Evolutionary conservation across 148 eudicot species (phyloP), one percentile per base, ranked within the genome.

Genomic region (Polygonum aviculare): DNA sequence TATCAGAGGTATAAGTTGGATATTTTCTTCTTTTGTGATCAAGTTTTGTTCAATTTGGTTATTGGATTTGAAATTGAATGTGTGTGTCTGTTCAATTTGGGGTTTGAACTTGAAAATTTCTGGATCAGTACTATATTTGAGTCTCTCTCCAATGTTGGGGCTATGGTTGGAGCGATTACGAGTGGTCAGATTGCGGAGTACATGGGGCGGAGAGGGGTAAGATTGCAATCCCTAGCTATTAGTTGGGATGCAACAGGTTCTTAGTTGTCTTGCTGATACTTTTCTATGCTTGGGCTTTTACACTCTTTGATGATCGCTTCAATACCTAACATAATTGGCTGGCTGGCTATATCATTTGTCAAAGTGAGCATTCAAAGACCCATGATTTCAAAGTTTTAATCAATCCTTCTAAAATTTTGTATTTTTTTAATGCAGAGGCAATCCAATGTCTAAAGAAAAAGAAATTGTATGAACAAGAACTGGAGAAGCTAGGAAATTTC

Each of bases 401-500:
- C 9, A 44, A 44, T 44, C 0, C 11, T 65, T 65, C 40, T 65
- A 39, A 11, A 21, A 5, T 4, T 65, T 35, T 36, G 40, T 39
- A 26, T 26, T 26, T 26, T 11, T 48, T 22, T 57, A 18, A 0
- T 78, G 83, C 75, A 91, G 98, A 92, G 72, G 96, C 98, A 35
- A 93, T 91, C 70, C 92, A 88, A 85, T 93, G 98, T 82, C 80
- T 93, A 75, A 91, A 93, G 89, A 84, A 87, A 85, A 93, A 91
- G 81, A 87, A 84, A 79, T 81, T 91, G 33, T 89, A 87, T 57
- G 98, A 93, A 81, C 97, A 89, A 38, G 92, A 91, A 84, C 65
- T 93, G 69, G 96, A 93, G 80, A 88, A 88, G 85, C 88, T 91
- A 67, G 98, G 98, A 59, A 91, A 91, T 84, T 88, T 85, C 80